Evolutionary conservation across 2,329 filamentous ascomycete genomes (phyloP).

Genomic region (Neonectria neomacrospora): DNA sequence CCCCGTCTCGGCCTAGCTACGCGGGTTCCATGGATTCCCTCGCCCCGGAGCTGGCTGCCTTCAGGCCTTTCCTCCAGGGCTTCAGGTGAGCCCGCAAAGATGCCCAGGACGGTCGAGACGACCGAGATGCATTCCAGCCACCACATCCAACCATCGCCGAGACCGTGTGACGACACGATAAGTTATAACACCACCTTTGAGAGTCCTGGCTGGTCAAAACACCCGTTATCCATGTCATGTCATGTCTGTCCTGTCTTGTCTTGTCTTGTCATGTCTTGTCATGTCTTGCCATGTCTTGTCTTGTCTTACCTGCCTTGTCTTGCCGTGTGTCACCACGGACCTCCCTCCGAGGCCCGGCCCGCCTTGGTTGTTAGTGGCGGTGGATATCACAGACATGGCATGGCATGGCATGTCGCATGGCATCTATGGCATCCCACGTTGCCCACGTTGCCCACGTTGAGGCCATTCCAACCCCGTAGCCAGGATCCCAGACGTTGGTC

Average conservation of each 20-base stretch:
- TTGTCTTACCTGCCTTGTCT: neutral
- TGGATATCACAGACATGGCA: neutral
- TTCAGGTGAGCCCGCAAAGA: neutral
- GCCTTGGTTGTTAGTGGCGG: neutral
- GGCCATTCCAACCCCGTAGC: neutral
- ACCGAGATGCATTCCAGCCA: neutral
- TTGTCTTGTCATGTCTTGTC: neutral
- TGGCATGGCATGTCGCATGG: slow-evolving; percentile 1
- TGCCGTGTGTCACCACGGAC: neutral
- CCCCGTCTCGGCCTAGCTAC: slow-evolving; percentile 38
- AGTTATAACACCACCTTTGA: neutral
- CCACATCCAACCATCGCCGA: neutral
- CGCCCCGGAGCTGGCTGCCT: slow-evolving; percentile 4
- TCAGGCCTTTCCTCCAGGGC: neutral
- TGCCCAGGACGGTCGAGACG: slow-evolving; percentile 5
- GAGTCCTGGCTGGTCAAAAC: neutral
- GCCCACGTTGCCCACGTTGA: neutral
- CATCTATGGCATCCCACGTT: neutral
- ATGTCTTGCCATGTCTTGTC: neutral
- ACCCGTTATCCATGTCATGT: neutral
- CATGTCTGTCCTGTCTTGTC: neutral
- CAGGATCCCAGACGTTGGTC: slow-evolving; percentile 2
- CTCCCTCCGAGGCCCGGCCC: slow-evolving; percentile 3
- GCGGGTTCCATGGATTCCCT: slow-evolving; percentile 26
- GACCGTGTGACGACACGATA: neutral